Conservation (phyloP, 768 basidiomycete species). For the Kwoniella mangroviensis region DNA sequence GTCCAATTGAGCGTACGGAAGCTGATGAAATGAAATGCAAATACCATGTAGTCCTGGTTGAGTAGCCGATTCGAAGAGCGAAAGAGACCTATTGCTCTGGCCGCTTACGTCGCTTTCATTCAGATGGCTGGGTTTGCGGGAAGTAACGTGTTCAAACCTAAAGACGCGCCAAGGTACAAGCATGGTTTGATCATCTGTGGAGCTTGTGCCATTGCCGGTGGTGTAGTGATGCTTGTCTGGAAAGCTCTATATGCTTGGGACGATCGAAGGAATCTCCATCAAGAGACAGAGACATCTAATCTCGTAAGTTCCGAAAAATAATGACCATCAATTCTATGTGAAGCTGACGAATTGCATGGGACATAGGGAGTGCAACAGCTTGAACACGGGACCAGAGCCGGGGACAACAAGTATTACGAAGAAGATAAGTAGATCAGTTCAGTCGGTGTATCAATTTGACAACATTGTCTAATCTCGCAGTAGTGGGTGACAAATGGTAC, state of each 20-base stretch:
- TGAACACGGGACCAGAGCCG: background rate
- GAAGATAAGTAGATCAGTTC: constrained; percentile 9
- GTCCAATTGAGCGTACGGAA: background rate
- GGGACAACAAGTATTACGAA: constrained; percentile 5
- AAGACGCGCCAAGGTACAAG: constrained; percentile 27
- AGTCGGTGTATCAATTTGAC: background rate
- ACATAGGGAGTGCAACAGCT: background rate
- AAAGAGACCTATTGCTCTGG: constrained; percentile 25
- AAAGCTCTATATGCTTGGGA: constrained; percentile 27
- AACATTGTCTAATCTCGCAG: background rate
- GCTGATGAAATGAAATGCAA: background rate
- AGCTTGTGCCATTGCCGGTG: constrained; percentile 22
- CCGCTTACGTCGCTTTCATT: constrained; percentile 27
- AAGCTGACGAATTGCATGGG: background rate
- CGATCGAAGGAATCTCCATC: constrained; percentile 3
- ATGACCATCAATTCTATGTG: background rate
- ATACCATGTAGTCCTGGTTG: constrained; percentile 23
- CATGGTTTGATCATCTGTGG: constrained; percentile 32
- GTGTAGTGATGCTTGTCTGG: constrained; percentile 27
- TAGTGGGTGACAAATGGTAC: background rate
- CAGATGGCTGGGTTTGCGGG: constrained; percentile 36
- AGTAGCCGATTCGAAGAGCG: constrained; percentile 31
- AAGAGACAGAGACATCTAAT: background rate
- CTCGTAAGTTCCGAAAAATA: background rate
- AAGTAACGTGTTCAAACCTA: constrained; percentile 27